These are phyloP conservation scores for Casuarina glauca DNA, from an alignment of 306 rosid species.

Conservation along the genomic window DNA sequence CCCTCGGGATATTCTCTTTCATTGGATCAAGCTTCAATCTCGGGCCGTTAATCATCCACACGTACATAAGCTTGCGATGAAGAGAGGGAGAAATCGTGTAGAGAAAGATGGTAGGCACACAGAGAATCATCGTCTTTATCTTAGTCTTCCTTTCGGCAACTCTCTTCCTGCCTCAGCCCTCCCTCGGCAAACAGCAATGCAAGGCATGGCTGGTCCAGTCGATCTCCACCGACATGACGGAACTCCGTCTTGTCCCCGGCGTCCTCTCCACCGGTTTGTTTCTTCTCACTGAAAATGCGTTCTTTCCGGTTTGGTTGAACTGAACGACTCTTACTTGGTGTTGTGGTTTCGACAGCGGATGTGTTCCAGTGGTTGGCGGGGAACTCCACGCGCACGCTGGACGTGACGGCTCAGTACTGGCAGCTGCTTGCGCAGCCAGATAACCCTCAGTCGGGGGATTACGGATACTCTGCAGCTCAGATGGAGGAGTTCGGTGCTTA, in stretches of 20 bases:
- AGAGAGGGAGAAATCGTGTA: too few species aligned
- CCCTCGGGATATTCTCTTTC: too few species aligned
- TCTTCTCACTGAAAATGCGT: too few species aligned
- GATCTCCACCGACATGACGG: slow-evolving; percentile 52
- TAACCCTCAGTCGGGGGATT: slow-evolving; percentile 79
- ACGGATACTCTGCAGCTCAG: slow-evolving; percentile 64
- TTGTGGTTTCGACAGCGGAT: slow-evolving; percentile 46
- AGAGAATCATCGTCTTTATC: not conserved
- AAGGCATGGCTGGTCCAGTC: slow-evolving; percentile 59
- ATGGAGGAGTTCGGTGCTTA: slow-evolving; percentile 67
- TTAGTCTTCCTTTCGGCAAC: not conserved
- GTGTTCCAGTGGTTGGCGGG: slow-evolving; percentile 82
- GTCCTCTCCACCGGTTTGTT: slow-evolving; percentile 27
- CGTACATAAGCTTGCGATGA: too few species aligned
- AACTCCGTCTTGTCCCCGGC: slow-evolving; percentile 47
- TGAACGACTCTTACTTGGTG: not conserved
- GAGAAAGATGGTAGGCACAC: not conserved
- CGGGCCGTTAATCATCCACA: too few species aligned
- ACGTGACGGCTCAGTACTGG: slow-evolving; percentile 89
- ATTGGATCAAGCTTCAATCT: too few species aligned
- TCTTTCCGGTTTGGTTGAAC: too few species aligned
- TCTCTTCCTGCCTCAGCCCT: slow-evolving; percentile 18
- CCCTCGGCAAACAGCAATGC: slow-evolving; percentile 32
- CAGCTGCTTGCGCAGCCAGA: slow-evolving; percentile 55
- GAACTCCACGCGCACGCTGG: slow-evolving; percentile 66